Base-by-base conservation (phyloP, 2,329 filamentous ascomycete genomes). In the Trichoderma afroharzianum region DNA sequence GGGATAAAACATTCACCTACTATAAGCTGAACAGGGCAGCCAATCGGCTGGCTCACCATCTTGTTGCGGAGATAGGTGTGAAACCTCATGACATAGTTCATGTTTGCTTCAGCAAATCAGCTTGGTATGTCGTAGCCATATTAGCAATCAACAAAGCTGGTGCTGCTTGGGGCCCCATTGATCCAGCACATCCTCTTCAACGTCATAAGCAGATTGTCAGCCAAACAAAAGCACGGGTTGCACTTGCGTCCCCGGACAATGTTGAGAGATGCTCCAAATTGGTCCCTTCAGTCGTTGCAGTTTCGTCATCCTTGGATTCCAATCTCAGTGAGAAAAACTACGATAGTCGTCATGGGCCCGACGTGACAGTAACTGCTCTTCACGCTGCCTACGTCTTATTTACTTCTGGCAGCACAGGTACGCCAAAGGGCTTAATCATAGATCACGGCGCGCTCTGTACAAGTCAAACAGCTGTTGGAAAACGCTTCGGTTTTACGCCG, bases 91-190 rank as follows among this genome's bases (percentile, higher is more conserved):
- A 62, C 14, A 32, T 62, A 3, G 33, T 62, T 15, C 59, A 39
- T 3, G 59, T 71, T 18, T 71, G 69, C 43, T 47, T 71, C 2
- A 64, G 36, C 7, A 71, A 71, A 28, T 71, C 69, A 3, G 43
- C 36, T 2, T 71, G 69, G 69, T 11, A 43, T 43, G 28, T 53
- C 21, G 61, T 61, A 26, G 62, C 63, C 7, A 67, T 67, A 4
- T 30, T 71, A 7, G 69, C 47, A 26, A 36, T 71, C n/a, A 58
- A 30, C 9, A 66, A 71, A 24, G 26, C 50, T 26, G 69, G 69
- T 28, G 69, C 43, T 15, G 63, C 55, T 24, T 67, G 32, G 32
- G 32, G 43, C 3, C 69, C 69, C 1, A 43, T 71, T 14, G 69
- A 67, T 26, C 50, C 69, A 3, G 50, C 61, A 6, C 69, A 71